Base-by-base conservation (phyloP, 768 basidiomycete species). In the Tephrocybe sp. region DNA sequence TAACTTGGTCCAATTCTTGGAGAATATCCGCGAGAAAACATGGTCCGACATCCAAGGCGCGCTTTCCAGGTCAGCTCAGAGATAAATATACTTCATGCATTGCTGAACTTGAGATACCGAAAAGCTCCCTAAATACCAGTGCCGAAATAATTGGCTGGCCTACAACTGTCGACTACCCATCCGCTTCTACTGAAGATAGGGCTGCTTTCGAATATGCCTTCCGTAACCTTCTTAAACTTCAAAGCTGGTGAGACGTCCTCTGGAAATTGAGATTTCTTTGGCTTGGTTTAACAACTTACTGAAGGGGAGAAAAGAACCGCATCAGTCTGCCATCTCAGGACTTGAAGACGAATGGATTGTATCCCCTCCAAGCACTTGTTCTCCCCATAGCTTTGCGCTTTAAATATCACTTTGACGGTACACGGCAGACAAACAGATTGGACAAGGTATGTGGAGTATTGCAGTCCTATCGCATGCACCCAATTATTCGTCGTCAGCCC, bases 401-500 rank as follows among this genome's bases (percentile, higher is more conserved):
- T 75, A 91, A 88, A 60, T 99, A 88, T 64, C 97, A 99, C 63
- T 98, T 98, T 55, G 93, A 98, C 51, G 84, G 89, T 0, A 75
- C 80, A 14, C 76, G 92, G 32, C 81, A 84, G 57, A 99, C 97
- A 0, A 99, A 98, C 66, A 78, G 91, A 45, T 66, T 93, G 9
- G 96, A 98, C 71, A 98, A 98, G 82, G 94, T 89, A 45, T 45
- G 51, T 42, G 36, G 26, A 20, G 17, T 12, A 9, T 13, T 23
- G 19, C 30, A 12, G 5, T 16, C n/a, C 5, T 35, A 1, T 41
- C 30, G 53, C 1, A 34, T 40, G 14, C 36, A 32, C 20, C 31
- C 26, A n/a, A 22, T 50, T 14, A 33, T 22, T 10, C 17, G 1
- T 43, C 8, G 16, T 19, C 35, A 96, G 92, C 96, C 97, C 1